Conservation (phyloP, 139 green algal species). For the Picochlorum costavermella region DNA sequence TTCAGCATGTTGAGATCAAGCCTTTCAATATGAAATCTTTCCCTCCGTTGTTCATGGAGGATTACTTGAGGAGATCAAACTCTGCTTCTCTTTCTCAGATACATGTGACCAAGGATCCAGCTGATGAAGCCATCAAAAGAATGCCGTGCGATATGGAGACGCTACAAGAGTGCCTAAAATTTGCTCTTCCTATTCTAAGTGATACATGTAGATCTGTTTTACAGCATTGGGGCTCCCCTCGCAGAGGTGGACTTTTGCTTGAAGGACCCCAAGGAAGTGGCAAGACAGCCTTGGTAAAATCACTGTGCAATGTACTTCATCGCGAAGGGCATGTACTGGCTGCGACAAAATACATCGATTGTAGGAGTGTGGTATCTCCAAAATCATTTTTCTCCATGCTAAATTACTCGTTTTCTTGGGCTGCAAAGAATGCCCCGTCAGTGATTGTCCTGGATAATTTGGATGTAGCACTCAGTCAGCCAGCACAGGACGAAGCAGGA, state of each 20-base stretch:
- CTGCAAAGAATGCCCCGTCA: constrained; percentile 43
- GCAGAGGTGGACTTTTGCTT: constrained; percentile 42
- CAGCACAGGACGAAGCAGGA: constrained; percentile 3
- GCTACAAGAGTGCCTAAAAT: background rate
- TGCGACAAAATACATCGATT: background rate
- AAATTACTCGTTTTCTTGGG: constrained; percentile 24
- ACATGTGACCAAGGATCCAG: no score
- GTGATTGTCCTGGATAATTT: constrained; percentile 79
- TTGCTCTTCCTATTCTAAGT: constrained; percentile 21
- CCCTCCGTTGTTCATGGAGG: background rate
- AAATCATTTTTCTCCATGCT: constrained; percentile 2
- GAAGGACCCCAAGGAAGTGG: constrained; percentile 43
- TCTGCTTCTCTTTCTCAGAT: background rate
- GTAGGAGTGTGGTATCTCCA: background rate
- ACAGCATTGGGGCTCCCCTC: constrained; percentile 21
- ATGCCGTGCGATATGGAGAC: background rate
- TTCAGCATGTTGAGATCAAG: background rate
- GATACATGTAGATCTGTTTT: constrained; percentile 23
- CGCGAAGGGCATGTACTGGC: background rate
- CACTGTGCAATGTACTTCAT: background rate
- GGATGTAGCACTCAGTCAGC: constrained; percentile 50
- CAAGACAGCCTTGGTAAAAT: constrained; percentile 36
- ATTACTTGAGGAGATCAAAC: background rate
- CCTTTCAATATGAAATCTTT: background rate
- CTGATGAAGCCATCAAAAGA: background rate